Conservation (phyloP, 306 rosid genomes). For the Alnus glutinosa region DNA sequence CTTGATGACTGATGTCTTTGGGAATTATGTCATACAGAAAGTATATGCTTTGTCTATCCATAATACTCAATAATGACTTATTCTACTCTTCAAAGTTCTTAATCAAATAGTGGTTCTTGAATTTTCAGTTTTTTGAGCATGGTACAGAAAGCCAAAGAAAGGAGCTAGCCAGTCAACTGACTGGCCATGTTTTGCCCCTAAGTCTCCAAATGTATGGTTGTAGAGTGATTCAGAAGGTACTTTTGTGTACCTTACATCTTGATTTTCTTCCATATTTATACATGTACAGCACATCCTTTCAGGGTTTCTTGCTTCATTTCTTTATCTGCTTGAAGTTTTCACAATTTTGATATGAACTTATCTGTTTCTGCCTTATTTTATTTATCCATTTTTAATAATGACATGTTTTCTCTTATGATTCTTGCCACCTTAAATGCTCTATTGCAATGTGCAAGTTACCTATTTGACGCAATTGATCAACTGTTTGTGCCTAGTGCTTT, state of each 20-base stretch:
- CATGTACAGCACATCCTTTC: constrained; percentile 6
- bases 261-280: constrained; percentile 16
- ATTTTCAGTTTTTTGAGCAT: constrained; percentile 88
- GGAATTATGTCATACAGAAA: constrained; percentile 96
- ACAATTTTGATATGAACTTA: neutral
- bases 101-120: constrained; percentile 28
- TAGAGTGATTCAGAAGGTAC: constrained; percentile 98
- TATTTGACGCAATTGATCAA: constrained; percentile 1
- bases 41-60: constrained; percentile 44
- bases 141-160: constrained; percentile 84
- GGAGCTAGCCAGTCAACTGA: constrained; percentile 75
- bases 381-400: neutral
- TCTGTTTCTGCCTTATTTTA: neutral
- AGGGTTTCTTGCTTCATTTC: constrained; percentile 11
- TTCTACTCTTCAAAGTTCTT: constrained; percentile 17
- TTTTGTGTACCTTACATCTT: constrained; percentile 23
- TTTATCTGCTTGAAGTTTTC: constrained; percentile 16
- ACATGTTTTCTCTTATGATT: neutral
- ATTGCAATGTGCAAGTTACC: neutral
- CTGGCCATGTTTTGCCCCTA: constrained; percentile 86
- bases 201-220: constrained; percentile 99
- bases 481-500: constrained; percentile 13
- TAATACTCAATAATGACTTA: constrained; percentile 21
- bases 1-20: constrained; percentile 96
- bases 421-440: constrained; percentile 6